Conservation (phyloP, 2,329 filamentous ascomycete genomes). For the Diaporthe citri region DNA sequence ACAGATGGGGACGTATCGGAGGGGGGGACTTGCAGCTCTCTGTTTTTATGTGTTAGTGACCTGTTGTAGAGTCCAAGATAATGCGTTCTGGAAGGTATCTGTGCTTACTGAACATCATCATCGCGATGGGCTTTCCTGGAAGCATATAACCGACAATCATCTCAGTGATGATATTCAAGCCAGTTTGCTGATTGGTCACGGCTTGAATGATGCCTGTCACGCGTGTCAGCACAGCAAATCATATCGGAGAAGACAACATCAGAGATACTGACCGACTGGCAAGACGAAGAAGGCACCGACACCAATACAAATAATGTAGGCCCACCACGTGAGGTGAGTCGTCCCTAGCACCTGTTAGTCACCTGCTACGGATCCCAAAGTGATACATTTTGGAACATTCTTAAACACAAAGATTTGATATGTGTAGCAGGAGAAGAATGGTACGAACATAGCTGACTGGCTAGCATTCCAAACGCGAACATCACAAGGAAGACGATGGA, state of each 20-base stretch:
- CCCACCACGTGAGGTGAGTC: constrained; percentile 41
- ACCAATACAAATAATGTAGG: constrained; percentile 39
- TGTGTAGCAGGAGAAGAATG: too few species aligned
- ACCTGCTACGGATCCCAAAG: too few species aligned
- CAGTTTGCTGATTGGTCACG: constrained; percentile 38
- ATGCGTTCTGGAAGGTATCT: neutral
- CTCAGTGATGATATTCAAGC: constrained; percentile 21
- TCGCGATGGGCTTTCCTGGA: neutral
- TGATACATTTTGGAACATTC: too few species aligned
- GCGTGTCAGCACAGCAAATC: neutral
- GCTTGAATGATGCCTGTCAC: constrained; percentile 41
- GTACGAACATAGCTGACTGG: constrained; percentile 8
- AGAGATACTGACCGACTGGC: constrained; percentile 33
- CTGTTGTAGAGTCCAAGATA: neutral
- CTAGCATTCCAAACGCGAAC: constrained; percentile 29
- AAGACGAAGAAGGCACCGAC: constrained; percentile 40
- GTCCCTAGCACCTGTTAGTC: too few species aligned
- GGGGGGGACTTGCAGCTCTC: constrained; percentile 1
- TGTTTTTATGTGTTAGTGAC: neutral
- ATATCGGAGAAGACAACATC: too few species aligned
- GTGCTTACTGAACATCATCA: constrained; percentile 28
- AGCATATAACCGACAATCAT: constrained; percentile 39
- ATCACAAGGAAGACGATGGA: constrained; percentile 45
- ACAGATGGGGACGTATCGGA: neutral
- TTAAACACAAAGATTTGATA: too few species aligned